phyloP scores from a whole-genome alignment of 495 filamentous ascomycete genomes.

The Neurospora sp. region DNA sequence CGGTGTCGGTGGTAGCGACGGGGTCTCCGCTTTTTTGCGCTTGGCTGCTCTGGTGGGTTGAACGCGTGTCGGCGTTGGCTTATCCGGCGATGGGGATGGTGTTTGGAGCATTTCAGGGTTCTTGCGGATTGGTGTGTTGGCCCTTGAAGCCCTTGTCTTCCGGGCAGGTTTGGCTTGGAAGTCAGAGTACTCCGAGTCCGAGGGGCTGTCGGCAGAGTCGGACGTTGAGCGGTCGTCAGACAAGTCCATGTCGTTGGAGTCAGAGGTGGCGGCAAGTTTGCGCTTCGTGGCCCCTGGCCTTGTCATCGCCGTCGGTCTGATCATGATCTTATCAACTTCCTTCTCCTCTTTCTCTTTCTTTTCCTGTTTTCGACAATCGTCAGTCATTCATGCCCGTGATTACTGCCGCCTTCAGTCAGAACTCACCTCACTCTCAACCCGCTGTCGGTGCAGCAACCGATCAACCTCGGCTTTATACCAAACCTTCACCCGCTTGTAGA shows the following conservation, averaged over 20 bases:
- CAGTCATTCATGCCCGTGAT: neutral
- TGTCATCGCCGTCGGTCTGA: neutral
- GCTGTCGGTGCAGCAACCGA: constrained; percentile 7
- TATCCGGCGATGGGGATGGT: neutral
- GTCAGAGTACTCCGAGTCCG: neutral
- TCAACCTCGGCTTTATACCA: constrained; percentile 27
- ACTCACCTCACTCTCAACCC: constrained; percentile 2
- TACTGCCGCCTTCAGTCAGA: neutral
- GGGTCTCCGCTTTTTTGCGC: constrained; percentile 6
- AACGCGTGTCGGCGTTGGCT: constrained; percentile 9
- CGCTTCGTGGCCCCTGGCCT: neutral
- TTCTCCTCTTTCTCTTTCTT: neutral
- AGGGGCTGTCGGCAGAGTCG: neutral
- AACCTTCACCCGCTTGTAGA: constrained; percentile 13
- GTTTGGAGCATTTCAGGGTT: neutral
- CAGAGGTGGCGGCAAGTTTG: neutral
- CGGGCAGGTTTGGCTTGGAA: neutral
- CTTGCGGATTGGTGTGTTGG: neutral
- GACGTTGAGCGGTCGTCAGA: neutral
- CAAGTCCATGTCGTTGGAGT: neutral
- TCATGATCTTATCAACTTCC: neutral
- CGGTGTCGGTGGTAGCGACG: neutral
- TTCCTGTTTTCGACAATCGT: neutral
- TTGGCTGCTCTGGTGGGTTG: constrained; percentile 18
- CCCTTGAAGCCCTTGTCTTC: neutral